Base-by-base conservation (phyloP, 371 early-diverging fungal genomes). In the Mucor indicus region DNA sequence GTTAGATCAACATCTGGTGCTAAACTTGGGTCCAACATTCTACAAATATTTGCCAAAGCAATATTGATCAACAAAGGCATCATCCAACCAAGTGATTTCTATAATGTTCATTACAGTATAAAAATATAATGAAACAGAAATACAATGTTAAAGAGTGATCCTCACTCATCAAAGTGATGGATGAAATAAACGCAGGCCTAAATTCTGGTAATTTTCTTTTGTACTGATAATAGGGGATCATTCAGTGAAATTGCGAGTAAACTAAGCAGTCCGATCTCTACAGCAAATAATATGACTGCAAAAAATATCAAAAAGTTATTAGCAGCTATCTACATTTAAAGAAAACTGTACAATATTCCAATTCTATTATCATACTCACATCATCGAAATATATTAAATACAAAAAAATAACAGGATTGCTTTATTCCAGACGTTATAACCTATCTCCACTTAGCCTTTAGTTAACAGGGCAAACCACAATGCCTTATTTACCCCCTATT, bases 201-300 rank as follows among this genome's bases (percentile, higher is more conserved):
- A 44, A 31, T 44, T 33, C 44, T 44, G 33, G 33, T 38, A 48
- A 20, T 22, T 38, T 48, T 31, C 39, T 48, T 48, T 12, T 38
- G 48, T 39, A 38, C 38, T 38, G 30, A 20, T 38, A 48, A 40
- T 40, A 40, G 40, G 30, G 40, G 49, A 48, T 48, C n/a, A 31
- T 39, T 38, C 48, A 48, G 48, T 48, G 39, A 48, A 48, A 39
- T 38, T 39, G 48, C 41, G 31, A 40, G 33, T 40, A 40, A 49
- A 40, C 24, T 49, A 40, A 49, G 49, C 49, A 49, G 49, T 40
- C 40, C 41, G 17, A 49, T 49, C 32, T 49, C 40, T 31, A 40
- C 49, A 49, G 49, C 49, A 11, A 49, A 49, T 49, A 32, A 39
- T 49, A 49, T 40, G 49, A 49, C 40, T 40, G 39, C 41, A 49